Evolutionary conservation across 2,329 filamentous ascomycete genomes (phyloP), one percentile per base, ranked within the genome.

Genomic region (Fusarium anthophilum): DNA sequence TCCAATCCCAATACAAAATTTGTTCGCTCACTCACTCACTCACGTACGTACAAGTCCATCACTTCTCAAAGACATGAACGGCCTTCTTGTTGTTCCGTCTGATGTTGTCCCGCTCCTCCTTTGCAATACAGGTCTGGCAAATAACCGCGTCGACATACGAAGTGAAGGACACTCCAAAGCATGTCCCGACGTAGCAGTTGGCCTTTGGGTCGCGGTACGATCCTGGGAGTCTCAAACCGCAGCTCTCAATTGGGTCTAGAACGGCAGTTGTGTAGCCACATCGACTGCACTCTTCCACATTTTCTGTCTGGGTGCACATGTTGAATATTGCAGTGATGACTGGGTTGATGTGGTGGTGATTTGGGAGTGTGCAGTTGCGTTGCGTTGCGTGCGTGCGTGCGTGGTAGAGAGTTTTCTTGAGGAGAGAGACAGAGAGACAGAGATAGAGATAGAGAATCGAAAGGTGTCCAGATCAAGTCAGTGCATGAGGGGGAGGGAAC

Each of bases 291-390:
- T 74, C 72, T 59, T 75, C 68, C 51, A 50, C 60, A 8, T 60
- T 75, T 43, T 74, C 72, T 22, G 56, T 75, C 28, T 72, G 72
- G 6, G 63, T 74, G 41, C 72, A 74, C 72, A 74, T 74, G 35
- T 48, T 48, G 51, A 15, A 35, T 32, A 18, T 41, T 71, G 20
- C 39, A 26, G 56, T n/a, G 26, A 28, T 18, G 24, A 6, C 9
- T 51, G 35, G 20, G 45, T 35, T 38, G 22, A 11, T 37, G 44
- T 15, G 28, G 6, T 30, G n/a, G 20, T 26, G 15, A 17, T 28
- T 30, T 64, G 17, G 17, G 43, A 45, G 17, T 53, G 28, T 50
- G 41, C 38, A 26, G 51, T 28, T 55, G 56, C 41, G 48, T 39
- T 57, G 66, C 32, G 30, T 32, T 30, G 30, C 30, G 30, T 32